Conservation (phyloP, 2,329 filamentous ascomycete species). For the Xylariaceae sp. region DNA sequence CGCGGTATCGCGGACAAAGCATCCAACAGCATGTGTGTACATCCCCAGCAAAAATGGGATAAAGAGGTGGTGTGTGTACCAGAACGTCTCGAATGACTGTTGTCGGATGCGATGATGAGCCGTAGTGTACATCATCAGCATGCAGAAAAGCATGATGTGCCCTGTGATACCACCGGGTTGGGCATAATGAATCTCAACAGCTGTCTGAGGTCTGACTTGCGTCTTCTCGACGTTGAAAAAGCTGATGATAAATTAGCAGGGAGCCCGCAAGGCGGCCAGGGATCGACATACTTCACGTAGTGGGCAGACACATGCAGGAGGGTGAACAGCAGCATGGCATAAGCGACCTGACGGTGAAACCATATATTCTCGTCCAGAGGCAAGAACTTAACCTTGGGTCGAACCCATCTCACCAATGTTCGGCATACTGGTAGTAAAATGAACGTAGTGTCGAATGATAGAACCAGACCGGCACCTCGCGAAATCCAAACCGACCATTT, state of each 20-base stretch:
- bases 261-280: neutral
- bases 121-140: conserved; percentile 97
- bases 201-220: conserved; percentile 80
- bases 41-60: conserved; percentile 92
- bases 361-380: conserved; percentile 96
- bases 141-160: conserved; percentile 98
- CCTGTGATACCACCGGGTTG: conserved; percentile 92
- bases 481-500: conserved; percentile 95
- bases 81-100: conserved; percentile 97
- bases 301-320: conserved; percentile 78
- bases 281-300: conserved; percentile 83
- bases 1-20: conserved; percentile 87
- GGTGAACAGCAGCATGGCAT: conserved; percentile 83
- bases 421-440: conserved; percentile 95
- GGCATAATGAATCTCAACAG: conserved; percentile 89
- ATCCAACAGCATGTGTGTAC: conserved; percentile 94
- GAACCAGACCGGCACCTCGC: conserved; percentile 84
- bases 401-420: conserved; percentile 81
- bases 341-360: conserved; percentile 96
- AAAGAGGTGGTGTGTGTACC: conserved; percentile 99
- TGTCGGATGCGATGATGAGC: conserved; percentile 92
- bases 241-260: conserved; percentile 49
- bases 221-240: conserved; percentile 93
- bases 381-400: conserved; percentile 85
- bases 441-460: conserved; percentile 83